phyloP scores from a whole-genome alignment of 768 basidiomycete species.

The Collybiopsis confluens region DNA sequence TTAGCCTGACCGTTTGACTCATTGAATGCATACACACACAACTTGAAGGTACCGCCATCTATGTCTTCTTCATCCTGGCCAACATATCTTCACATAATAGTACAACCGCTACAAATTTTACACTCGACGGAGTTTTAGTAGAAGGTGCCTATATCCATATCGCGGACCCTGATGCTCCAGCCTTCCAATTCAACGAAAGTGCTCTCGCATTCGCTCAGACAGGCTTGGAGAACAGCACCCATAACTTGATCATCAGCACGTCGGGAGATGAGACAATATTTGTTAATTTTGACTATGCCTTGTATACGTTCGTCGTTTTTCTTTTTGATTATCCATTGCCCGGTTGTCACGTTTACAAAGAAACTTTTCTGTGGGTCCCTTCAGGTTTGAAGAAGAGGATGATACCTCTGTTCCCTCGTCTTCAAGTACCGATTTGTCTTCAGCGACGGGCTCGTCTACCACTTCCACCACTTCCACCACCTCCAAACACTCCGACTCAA shows the following conservation, averaged over 20 bases:
- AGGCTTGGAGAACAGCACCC: too few species aligned
- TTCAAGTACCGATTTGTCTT: not conserved
- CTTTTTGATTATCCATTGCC: too few species aligned
- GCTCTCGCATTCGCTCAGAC: too few species aligned
- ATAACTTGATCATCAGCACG: too few species aligned
- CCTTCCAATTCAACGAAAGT: slow-evolving; percentile 23
- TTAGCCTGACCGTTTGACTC: too few species aligned
- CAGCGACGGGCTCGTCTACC: too few species aligned
- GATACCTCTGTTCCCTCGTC: not conserved
- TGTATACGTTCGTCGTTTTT: slow-evolving; percentile 37
- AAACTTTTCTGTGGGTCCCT: too few species aligned
- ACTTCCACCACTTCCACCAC: too few species aligned
- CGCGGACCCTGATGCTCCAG: slow-evolving; percentile 17
- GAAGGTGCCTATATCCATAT: slow-evolving; percentile 21
- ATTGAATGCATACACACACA: not conserved
- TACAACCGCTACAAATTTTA: slow-evolving; percentile 26
- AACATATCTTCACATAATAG: slow-evolving; percentile 23
- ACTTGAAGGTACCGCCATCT: slow-evolving; percentile 5
- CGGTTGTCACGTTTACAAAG: too few species aligned
- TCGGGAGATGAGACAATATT: slow-evolving; percentile 14
- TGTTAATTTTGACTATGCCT: slow-evolving; percentile 36
- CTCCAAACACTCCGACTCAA: too few species aligned
- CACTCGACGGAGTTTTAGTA: slow-evolving; percentile 23
- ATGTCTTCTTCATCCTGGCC: slow-evolving; percentile 39
- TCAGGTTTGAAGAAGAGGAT: too few species aligned